phyloP scores from a whole-genome alignment of 2,329 filamentous ascomycete genomes.

The Diaporthe aspalathi region DNA sequence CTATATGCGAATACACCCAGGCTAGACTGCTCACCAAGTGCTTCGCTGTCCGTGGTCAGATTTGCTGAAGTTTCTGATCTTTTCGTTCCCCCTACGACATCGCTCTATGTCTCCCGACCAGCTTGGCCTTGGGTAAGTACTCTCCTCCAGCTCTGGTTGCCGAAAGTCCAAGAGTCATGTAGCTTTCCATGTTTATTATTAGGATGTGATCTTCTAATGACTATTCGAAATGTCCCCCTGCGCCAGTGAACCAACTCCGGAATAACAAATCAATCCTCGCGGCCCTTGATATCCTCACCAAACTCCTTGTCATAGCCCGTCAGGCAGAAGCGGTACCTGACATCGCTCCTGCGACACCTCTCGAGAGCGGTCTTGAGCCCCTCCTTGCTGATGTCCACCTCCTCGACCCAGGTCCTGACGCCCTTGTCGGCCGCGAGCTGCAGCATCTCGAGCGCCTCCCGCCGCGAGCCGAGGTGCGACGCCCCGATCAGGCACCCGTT shows the following conservation, averaged over 20 bases:
- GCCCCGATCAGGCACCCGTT: slow-evolving; percentile 81
- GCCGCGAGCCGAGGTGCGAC: slow-evolving; percentile 76
- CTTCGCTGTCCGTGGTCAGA: too few relatives aligned
- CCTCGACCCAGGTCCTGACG: slow-evolving; percentile 77
- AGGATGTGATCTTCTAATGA: not conserved
- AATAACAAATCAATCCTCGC: not conserved
- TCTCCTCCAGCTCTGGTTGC: not conserved
- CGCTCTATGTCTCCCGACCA: too few relatives aligned
- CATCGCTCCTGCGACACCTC: slow-evolving; percentile 76
- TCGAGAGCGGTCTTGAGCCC: slow-evolving; percentile 77
- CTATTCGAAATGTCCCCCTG: not conserved
- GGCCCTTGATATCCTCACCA: slow-evolving; percentile 50
- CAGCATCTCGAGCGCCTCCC: slow-evolving; percentile 79
- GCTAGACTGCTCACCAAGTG: too few relatives aligned
- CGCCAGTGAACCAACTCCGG: not conserved
- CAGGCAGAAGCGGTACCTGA: slow-evolving; percentile 81
- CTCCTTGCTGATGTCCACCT: slow-evolving; percentile 78
- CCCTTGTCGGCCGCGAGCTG: slow-evolving; percentile 76
- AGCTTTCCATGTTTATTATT: not conserved
- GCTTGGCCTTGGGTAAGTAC: too few relatives aligned
- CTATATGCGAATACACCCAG: too few relatives aligned
- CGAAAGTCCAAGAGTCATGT: not conserved
- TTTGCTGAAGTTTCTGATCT: too few relatives aligned
- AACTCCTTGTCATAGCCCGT: slow-evolving; percentile 77
- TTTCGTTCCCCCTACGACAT: too few relatives aligned